Evolutionary conservation across 305 asterid genomes (phyloP), one percentile per base, ranked within the genome.

Genomic region (Petunia hybrid): DNA sequence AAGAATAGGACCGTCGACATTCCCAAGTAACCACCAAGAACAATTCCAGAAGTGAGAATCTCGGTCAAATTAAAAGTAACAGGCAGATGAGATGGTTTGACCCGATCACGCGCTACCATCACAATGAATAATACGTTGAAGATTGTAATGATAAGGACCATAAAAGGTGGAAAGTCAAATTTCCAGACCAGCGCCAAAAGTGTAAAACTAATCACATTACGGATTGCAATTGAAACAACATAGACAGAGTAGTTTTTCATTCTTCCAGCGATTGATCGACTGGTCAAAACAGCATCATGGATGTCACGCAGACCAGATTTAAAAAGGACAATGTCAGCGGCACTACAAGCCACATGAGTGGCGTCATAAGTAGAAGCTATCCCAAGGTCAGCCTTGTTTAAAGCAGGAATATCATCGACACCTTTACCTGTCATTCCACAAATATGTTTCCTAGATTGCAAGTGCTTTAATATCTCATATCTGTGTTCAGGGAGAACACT

Each of bases 391-490:
- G 95, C 95, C 89, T 90, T 91, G 86, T 91, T 91, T 77, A 91
- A 80, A 75, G 93, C 95, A 4, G 94, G 95, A 45, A 93, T 87
- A 64, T 91, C 94, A 1, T 91, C 90, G 8, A 87, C 91, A 48
- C 91, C 95, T 80, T 89, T 92, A 14, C 93, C 93, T 0, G 93
- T 91, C 95, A 91, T 91, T 45, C 93, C 95, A 77, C 86, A 90
- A 66, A 90, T 85, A 87, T 90, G 92, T 85, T 90, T 90, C 73
- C 81, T 76, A 73, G 90, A 93, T 61, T 83, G 92, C 85, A 91
- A 77, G 88, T 89, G 87, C 90, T 90, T 91, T 83, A 90, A 91
- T 16, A 91, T 91, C 81, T 91, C 93, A 40, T 90, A 90, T 80
- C 85, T 87, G 84, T 85, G 90, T 82, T 87, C 94, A 6, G 91